Evolutionary conservation across 345 rosid genomes (phyloP), one percentile per base, ranked within the genome.

Genomic region (Reutealis trisperma): DNA sequence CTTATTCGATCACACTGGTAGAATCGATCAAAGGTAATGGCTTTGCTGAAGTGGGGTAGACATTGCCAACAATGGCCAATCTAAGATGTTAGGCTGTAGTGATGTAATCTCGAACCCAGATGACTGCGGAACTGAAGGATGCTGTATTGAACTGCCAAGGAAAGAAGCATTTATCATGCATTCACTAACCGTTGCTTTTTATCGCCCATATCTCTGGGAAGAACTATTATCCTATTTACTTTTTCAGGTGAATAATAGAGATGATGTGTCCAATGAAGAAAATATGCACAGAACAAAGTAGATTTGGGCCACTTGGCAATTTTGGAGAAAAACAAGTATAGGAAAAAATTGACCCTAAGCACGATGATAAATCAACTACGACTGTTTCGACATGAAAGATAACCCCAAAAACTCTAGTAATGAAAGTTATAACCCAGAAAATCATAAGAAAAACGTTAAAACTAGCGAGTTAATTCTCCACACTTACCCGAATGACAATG

Each of bases 401-500:
- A 16, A 1, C 6, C 18, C 6, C 13, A 15, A 66, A 75, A 21
- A 15, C 66, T 37, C 44, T 9, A 11, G 32, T 24, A 44, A 62
- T 45, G 3, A 60, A 59, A 15, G n/a, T 18, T 22, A 52, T 19
- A 1, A 55, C 10, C 41, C 16, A 11, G 11, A 70, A 21, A n/a
- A 22, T 27, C 10, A 52, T 5, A 52, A 18, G 1, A 24, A 34
- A 37, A 47, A 30, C 52, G 16, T 63, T 54, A 70, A n/a, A 57
- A 18, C 12, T 25, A 37, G 69, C 4, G 52, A 25, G 65, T 3
- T 15, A 4, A 19, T 54, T 18, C 19, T 16, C 6, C 22, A 18
- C 1, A 69, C 86, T 86, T 30, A 91, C 98, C 96, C 88, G 88
- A 91, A 94, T 1, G 97, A 90, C 70, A 91, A 81, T 71, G 97